Base-by-base conservation (phyloP, 164 flowering plant species). In the Amborella trichopoda region DNA sequence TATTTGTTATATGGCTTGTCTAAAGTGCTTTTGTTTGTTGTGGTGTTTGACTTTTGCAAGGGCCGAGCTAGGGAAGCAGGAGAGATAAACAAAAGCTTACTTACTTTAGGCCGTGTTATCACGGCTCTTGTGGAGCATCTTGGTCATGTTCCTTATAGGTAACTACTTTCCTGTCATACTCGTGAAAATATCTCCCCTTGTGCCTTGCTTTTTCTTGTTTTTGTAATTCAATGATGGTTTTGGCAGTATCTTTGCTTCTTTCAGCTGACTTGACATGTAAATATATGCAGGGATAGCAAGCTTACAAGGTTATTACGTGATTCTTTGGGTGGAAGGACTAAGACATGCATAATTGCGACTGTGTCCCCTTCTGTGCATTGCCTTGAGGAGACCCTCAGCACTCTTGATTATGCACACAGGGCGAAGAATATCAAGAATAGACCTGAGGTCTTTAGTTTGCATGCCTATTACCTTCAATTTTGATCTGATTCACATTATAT, bases 1-100 rank as follows among this genome's bases (percentile, higher is more conserved):
- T 32, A 8, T 6, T 50, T 27, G 19, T 22, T 26, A 11, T 37
- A 3, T 30, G 26, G 3, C 21, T 22, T 14, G 26, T 3, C 5
- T 30, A 9, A 36, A 24, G 2, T 21, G 16, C 11, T 40, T 0
- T 38, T 24, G 19, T 36, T 0, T 45, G 23, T 17, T 23, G 4
- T 16, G 8, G 14, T 13, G 13, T 17, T 11, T 16, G 20, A 38
- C 16, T n/a, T n/a, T n/a, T n/a, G n/a, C n/a, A 47, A 85, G 99
- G 99, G 94, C 12, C 85, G 99, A 50, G 99, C 99, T 28, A 81
- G 99, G 63, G 99, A 91, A 73, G 99, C 99, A 39, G 99, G 99
- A 33, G 99, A 91, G 65, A 91, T 91, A 39, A 91, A 91, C 53
- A 91, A 91, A 68, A 91, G 99, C 65, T 69, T 91, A 28, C 88